Percentiles rank a stretch among this genome's conserved stretches.
These are phyloP conservation scores for Paulinella micropora DNA, from an alignment of 78 protist species.

Conservation along the genomic window DNA sequence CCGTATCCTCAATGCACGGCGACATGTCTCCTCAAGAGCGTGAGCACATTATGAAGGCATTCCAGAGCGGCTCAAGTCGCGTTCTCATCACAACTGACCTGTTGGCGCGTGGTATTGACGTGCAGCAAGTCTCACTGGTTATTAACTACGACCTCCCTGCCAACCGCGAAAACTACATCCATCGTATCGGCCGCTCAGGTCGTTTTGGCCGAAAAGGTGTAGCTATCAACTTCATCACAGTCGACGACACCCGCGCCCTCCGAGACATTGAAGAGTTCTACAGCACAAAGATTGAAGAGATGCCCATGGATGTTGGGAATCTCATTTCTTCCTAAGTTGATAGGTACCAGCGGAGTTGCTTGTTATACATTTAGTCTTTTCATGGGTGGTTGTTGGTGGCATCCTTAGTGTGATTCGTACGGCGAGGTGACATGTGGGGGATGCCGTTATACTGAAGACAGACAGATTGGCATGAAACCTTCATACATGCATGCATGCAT, in stretches of 20 bases:
- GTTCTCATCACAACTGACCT: conserved; percentile 98
- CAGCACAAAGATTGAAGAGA: conserved; percentile 47
- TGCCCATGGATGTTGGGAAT: conserved; percentile 50
- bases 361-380: too few species aligned
- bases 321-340: too few species aligned
- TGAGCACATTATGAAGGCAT: conserved; percentile 79
- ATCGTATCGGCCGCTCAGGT: conserved; percentile 92
- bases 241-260: conserved; percentile 50
- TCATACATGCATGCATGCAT: too few species aligned
- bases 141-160: conserved; percentile 96
- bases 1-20: conserved; percentile 92
- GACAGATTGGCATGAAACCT: too few species aligned
- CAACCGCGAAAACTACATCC: conserved; percentile 92
- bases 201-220: conserved; percentile 99
- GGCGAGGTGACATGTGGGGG: too few species aligned
- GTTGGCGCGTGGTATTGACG: conserved; percentile 96
- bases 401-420: too few species aligned
- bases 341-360: too few species aligned
- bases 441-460: too few species aligned
- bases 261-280: conserved; percentile 44
- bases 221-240: conserved; percentile 94
- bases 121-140: conserved; percentile 93
- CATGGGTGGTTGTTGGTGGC: too few species aligned
- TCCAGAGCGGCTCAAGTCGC: conserved; percentile 86
- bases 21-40: conserved; percentile 89